Percentiles rank a stretch among this genome's conserved stretches.
Conservation (phyloP, 108 stramenopile species). For the Fistulifera solaris region DNA sequence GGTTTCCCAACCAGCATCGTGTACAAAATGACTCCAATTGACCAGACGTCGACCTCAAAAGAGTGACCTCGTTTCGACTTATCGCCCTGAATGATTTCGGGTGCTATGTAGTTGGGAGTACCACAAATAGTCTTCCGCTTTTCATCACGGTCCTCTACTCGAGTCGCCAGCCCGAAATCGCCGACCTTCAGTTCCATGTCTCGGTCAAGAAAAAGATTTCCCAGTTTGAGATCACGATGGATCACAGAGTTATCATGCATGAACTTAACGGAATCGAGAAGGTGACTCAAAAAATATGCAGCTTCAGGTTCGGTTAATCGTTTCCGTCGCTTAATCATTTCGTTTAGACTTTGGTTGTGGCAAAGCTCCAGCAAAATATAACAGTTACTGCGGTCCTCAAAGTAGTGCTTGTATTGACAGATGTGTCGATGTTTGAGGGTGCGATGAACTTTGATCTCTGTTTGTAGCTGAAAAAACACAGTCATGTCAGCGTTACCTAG, state of each 20-base stretch:
- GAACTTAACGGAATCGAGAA: conserved; percentile 83
- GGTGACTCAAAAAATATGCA: conserved; percentile 64
- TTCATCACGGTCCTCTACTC: conserved; percentile 74
- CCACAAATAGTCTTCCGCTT: conserved; percentile 96
- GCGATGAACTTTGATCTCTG: conserved; percentile 97
- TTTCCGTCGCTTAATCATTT: conserved; percentile 89
- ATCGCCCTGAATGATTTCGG: conserved; percentile 91
- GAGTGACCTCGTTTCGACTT: conserved; percentile 85
- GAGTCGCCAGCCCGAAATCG: conserved; percentile 96
- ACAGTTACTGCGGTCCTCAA: conserved; percentile 92
- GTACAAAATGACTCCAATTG: conserved; percentile 95
- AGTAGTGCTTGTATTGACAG: conserved; percentile 96
- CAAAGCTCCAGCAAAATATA: conserved; percentile 98
- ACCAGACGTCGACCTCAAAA: conserved; percentile 97
- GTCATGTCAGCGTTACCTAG: conserved; percentile 2
- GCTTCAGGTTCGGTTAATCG: conserved; percentile 85
- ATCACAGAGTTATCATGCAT: conserved; percentile 89
- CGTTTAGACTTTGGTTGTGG: conserved; percentile 92
- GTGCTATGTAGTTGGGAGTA: conserved; percentile 99
- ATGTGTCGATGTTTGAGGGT: conserved; percentile 85
- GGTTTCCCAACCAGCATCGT: conserved; percentile 95
- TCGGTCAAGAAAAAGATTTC: conserved; percentile 92
- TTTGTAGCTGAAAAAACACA: conserved; percentile 73
- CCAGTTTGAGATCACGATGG: conserved; percentile 98
- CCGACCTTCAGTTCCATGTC: conserved; percentile 79